Evolutionary conservation across 2,329 filamentous ascomycete species (phyloP), one percentile per base, ranked within the genome.

Genomic region (Xylaria sp.): DNA sequence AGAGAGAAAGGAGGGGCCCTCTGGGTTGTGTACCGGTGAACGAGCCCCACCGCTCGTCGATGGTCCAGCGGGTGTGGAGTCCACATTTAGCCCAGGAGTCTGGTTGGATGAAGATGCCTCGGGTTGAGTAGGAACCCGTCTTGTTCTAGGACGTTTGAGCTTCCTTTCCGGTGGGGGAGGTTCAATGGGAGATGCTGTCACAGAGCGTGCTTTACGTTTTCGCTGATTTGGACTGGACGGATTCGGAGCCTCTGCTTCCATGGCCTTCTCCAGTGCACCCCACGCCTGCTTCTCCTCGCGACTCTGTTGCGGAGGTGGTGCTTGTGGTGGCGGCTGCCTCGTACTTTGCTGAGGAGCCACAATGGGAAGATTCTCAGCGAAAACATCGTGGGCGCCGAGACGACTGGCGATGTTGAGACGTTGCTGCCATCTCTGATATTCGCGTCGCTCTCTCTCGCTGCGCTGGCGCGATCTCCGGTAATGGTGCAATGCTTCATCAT

Each of bases 251-350:
- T 92, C 87, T 20, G 88, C 86, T 70, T 94, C 91, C 72, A 93
- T 88, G 52, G 93, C 94, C 79, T 91, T 92, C 74, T 98, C 94
- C 71, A 98, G 91, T 23, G 92, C 94, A 71, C 94, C 93, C 96
- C 95, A 98, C 3, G 95, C 94, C 67, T 90, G 87, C 63, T 91
- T 86, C 80, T 97, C 94, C 74, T 97, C 94, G 51, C 90, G 83
- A 8, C 91, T 92, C 80, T 97, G 92, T 46, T 89, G 81, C 18
- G 82, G 79, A 0, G 82, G 88, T 51, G 89, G 87, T 41, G 87
- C 87, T 18, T 81, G 82, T 75, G 76, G 87, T 34, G 88, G 87
- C 12, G 81, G 82, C 74, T 76, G 83, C 67, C 89, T 87, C 57
- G 90, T 82, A 55, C 90, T 79, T 63, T 86, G 86, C 68, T 90